These are phyloP conservation scores for Ceratonia siliqua DNA, from an alignment of 306 rosid genomes.

Conservation along the genomic window DNA sequence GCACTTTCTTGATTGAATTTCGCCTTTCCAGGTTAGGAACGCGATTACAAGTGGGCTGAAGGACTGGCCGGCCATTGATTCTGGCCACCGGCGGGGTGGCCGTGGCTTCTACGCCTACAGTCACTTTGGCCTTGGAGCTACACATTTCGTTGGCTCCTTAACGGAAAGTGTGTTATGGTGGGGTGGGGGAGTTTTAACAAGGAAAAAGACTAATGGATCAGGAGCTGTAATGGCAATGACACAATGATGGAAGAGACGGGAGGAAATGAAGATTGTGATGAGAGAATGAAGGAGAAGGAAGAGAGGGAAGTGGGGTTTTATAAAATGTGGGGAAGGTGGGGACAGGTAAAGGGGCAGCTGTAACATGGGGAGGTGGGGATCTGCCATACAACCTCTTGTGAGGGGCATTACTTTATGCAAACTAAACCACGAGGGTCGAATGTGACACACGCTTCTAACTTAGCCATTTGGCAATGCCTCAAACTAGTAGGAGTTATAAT, in stretches of 20 bases:
- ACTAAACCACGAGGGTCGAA: conserved; percentile 52
- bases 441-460: conserved; percentile 46
- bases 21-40: conserved; percentile 70
- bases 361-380: conserved; percentile 82
- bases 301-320: conserved; percentile 52
- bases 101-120: conserved; percentile 48
- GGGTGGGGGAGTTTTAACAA: neutral
- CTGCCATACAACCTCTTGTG: conserved; percentile 70
- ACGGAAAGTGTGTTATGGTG: neutral
- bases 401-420: conserved; percentile 55
- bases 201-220: conserved; percentile 8
- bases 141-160: conserved; percentile 52
- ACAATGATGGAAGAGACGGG: conserved; percentile 11
- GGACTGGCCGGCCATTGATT: conserved; percentile 78
- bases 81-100: conserved; percentile 45
- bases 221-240: conserved; percentile 21
- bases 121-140: conserved; percentile 66
- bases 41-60: conserved; percentile 85
- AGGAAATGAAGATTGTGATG: conserved; percentile 34
- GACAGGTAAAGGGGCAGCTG: conserved; percentile 38
- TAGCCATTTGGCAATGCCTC: conserved; percentile 52
- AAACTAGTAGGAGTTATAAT: neutral
- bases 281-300: conserved; percentile 42
- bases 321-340: conserved; percentile 44
- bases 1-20: conserved; percentile 62